Evolutionary conservation across 2,329 filamentous ascomycete species (phyloP).

Genomic region (Colletotrichum sp.): DNA sequence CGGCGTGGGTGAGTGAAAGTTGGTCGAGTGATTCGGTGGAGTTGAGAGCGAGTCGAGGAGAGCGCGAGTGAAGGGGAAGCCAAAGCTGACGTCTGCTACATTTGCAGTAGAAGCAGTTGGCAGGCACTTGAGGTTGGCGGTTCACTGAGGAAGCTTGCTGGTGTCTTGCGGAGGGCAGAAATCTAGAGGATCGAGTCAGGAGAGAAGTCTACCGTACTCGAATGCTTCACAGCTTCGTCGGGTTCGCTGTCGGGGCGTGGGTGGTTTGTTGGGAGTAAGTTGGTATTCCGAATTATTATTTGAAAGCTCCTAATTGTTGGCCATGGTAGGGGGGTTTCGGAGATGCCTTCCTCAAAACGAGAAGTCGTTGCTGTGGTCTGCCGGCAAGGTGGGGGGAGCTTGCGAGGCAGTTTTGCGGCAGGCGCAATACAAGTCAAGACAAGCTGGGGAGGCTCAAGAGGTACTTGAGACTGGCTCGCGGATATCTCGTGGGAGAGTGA

Average conservation of each 20-base stretch:
- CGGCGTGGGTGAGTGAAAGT: background rate
- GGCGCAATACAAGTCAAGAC: background rate
- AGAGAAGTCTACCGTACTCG: background rate
- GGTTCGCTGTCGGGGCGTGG: background rate
- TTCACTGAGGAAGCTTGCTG: background rate
- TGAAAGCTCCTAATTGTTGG: background rate
- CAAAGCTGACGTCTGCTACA: background rate
- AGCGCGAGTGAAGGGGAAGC: background rate
- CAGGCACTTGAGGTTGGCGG: background rate
- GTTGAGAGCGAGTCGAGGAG: background rate
- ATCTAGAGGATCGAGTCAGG: background rate
- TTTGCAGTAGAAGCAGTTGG: background rate
- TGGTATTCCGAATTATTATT: background rate
- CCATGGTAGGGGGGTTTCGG: conserved; percentile 2
- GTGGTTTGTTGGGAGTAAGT: background rate
- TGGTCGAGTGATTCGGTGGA: background rate
- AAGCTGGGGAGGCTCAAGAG: background rate
- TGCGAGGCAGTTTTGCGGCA: background rate
- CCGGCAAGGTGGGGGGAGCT: background rate
- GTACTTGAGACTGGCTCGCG: background rate
- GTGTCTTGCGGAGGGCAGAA: background rate
- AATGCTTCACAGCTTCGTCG: background rate
- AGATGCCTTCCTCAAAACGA: background rate
- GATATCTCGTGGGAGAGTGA: background rate
- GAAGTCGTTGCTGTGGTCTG: background rate